A percentile compares a stretch with the other conserved stretches of the same genome.
Evolutionary conservation across 805 yeast genomes (phyloP).

Genomic region (Schizosaccharomyces pombe): ASM294v3 CU329670.1:901001-901500

Average conservation of each 20-base stretch:
- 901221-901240: slow-evolving; percentile 3
- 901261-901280: background rate
- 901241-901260: slow-evolving; percentile 1
- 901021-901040: background rate
- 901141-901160: background rate
- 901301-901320: background rate
- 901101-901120: background rate
- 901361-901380: background rate
- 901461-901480: background rate
- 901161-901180: background rate
- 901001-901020: background rate
- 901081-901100: background rate
- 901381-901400: background rate
- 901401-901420: background rate
- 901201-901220: background rate
- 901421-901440: background rate
- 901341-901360: background rate
- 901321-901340: background rate
- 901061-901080: background rate
- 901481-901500: background rate
- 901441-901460: background rate
- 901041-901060: background rate
- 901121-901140: background rate
- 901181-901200: background rate
- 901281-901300: background rate